Conservation (phyloP, 345 rosid species). For the Lumnitzera racemosa region DNA sequence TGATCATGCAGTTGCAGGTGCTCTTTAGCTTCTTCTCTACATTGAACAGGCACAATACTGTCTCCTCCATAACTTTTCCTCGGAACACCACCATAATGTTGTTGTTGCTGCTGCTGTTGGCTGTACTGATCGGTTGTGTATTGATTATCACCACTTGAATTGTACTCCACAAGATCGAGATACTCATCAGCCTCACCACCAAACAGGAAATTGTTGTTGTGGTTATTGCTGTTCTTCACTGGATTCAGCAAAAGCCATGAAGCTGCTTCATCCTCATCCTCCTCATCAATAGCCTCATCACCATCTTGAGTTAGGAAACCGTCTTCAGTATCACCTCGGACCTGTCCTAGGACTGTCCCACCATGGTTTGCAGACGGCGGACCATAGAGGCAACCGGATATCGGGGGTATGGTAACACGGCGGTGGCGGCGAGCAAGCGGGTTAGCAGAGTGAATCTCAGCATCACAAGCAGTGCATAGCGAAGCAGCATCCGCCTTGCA, state of each 20-base stretch:
- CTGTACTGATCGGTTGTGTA: conserved; percentile 26
- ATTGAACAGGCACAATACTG: conserved; percentile 65
- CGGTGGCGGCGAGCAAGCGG: conserved; percentile 88
- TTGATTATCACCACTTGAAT: conserved; percentile 42
- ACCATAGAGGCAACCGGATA: conserved; percentile 28
- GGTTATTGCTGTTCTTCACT: conserved; percentile 26
- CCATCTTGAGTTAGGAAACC: conserved; percentile 21
- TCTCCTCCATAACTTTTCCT: conserved; percentile 51
- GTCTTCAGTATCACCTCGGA: conserved; percentile 20
- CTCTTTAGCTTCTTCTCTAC: conserved; percentile 25
- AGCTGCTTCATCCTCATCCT: conserved; percentile 70
- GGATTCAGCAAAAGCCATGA: conserved; percentile 71
- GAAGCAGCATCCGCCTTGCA: conserved; percentile 95
- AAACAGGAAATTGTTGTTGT: conserved; percentile 49
- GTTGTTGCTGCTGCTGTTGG: conserved; percentile 11
- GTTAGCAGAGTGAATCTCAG: conserved; percentile 87
- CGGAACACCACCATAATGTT: conserved; percentile 14
- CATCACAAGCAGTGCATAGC: conserved; percentile 69
- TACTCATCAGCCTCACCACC: conserved; percentile 61
- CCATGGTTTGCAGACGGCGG: conserved; percentile 13
- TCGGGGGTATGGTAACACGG: conserved; percentile 64
- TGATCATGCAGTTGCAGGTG: conserved; percentile 24
- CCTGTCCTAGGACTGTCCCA: conserved; percentile 15
- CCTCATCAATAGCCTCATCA: conserved; percentile 29
- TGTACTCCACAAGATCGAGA: conserved; percentile 72